Evolutionary conservation across 352 stramenopile genomes (phyloP), one percentile per base, ranked within the genome.

Genomic region (Pythium phragmitis): DNA sequence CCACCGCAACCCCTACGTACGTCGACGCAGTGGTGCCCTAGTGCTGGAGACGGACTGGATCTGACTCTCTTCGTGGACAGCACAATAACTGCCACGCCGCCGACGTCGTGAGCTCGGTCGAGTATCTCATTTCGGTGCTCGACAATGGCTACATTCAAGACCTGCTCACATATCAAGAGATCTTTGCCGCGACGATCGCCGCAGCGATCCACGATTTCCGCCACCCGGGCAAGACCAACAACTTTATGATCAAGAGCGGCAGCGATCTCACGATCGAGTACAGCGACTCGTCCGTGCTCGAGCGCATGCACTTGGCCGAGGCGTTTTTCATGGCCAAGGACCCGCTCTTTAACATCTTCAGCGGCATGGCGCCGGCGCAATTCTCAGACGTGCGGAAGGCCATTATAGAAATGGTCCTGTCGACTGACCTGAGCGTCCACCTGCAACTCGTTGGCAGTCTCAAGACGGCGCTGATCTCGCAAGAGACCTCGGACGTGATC

Each of bases 361-460:
- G 79, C 11, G 79, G 80, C 12, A 72, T 96, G 43, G 71, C 70
- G 13, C 69, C 74, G 16, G 65, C 75, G 2, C 74, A 82, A 50
- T 80, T 79, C 53, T 81, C 75, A 1, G 83, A 94, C 52, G 79
- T 92, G 9, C 82, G 85, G 59, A 92, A 88, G 52, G 82, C 81
- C 13, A 92, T 94, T 55, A 87, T 94, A 11, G 82, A 94, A 49
- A 93, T 92, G 78, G 87, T 96, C 21, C 67, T 96, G 0, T 88
- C 82, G 4, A 96, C 88, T 0, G 87, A 96, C 57, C 60, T 96
- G 23, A 88, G 77, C 4, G 72, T 94, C 5, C 88, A 96, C 50
- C 47, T 94, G 26, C 81, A 94, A 42, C 76, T 94, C 53, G 85
- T 94, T 12, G 82, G 83, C 16, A 89, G 74, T 41, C 67, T 94